Conservation (phyloP, 2,329 filamentous ascomycete species). For the Scedosporium boydii region DNA sequence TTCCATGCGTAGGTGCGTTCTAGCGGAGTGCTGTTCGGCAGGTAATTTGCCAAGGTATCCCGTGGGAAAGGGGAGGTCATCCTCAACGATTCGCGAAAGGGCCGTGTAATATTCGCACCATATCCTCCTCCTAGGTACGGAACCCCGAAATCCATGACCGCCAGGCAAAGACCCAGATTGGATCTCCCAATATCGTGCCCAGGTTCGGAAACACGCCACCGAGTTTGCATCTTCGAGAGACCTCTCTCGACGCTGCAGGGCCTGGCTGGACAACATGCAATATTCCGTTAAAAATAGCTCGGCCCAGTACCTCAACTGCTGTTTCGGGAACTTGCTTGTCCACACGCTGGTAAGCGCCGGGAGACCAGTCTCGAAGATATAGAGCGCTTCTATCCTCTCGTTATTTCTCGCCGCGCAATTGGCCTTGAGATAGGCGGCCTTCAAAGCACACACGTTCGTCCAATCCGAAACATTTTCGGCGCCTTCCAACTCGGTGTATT, state of each 20-base stretch:
- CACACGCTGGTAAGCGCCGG: conserved; percentile 49
- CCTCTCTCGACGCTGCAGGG: conserved; percentile 40
- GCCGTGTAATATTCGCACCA: conserved; percentile 82
- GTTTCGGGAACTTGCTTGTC: conserved; percentile 40
- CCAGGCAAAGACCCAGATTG: conserved; percentile 37
- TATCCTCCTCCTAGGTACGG: conserved; percentile 55
- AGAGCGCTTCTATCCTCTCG: conserved; percentile 48
- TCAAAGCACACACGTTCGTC: conserved; percentile 74
- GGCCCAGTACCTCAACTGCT: conserved; percentile 67
- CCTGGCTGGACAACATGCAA: conserved; percentile 58
- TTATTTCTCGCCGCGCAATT: conserved; percentile 44
- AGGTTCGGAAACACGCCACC: conserved; percentile 52
- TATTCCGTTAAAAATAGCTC: conserved; percentile 69
- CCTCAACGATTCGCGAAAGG: conserved; percentile 65
- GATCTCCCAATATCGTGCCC: conserved; percentile 60
- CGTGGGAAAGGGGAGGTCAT: conserved; percentile 50
- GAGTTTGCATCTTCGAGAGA: conserved; percentile 42
- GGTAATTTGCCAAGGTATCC: conserved; percentile 30
- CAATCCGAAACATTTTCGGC: conserved; percentile 55
- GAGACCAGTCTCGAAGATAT: conserved; percentile 56
- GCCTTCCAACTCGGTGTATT: conserved; percentile 41
- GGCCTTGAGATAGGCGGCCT: conserved; percentile 69
- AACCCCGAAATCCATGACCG: conserved; percentile 48
- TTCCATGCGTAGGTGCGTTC: conserved; percentile 61
- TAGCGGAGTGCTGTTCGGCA: conserved; percentile 41